Base-by-base conservation (phyloP, 495 filamentous ascomycete genomes). In the Talaromyces nanjingensis region DNA sequence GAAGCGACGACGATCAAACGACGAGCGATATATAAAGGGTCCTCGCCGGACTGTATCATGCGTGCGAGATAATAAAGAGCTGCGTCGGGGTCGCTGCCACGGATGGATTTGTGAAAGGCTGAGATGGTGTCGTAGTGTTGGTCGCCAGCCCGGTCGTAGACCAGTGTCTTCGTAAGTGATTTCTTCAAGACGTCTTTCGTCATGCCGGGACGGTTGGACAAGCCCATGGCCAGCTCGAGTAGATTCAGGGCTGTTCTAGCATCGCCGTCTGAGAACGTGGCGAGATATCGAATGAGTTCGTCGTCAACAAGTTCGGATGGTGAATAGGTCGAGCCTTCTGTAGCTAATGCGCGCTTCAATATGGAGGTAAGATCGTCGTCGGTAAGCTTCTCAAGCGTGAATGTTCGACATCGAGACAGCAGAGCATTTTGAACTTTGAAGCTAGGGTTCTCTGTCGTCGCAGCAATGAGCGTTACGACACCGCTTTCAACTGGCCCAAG, bases 31-130 rank as follows among this genome's bases (percentile, higher is more conserved):
- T 90, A 98, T 0, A 98, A 77, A 0, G 93, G 92, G 69, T 98
- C 94, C 73, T 98, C 94, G 45, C 94, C 94, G 1, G 89, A 92
- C 65, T 94, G 87, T n/a, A 98, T 83, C 94, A 98, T 98, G 53
- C 94, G 89, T 3, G 89, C 88, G 6, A 98, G 85, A 72, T 97
- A 98, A 76, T 97, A 98, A 2, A 98, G 80, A 1, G 92, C 81
- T 0, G 92, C 94, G 74, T 98, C 89, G 2, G 93, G 76, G 70
- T 94, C 85, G 60, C 86, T 89, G 22, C 94, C 94, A 18, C 94
- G 90, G 29, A 98, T 84, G 14, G 91, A 91, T 67, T 98, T 98
- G 79, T 98, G 94, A 72, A 98, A 94, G 54, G 94, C 94, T 2
- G 91, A 96, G 68, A 98, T 98, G 58, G 89, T 91, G 70, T 98